phyloP scores from a whole-genome alignment of 805 yeast genomes.

The Candida arabinofermentans region DNA sequence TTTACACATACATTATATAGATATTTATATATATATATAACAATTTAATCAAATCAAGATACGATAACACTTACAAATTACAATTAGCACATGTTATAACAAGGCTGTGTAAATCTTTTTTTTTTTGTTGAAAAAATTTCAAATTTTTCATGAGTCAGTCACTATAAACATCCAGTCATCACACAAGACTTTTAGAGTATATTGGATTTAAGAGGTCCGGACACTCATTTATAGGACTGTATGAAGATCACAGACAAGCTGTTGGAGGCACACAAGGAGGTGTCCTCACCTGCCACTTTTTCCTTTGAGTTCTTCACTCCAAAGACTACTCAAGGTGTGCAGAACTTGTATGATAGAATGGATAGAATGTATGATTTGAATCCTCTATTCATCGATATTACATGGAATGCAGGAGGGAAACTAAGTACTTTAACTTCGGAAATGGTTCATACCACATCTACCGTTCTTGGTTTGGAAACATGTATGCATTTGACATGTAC shows the following conservation, averaged over 20 bases:
- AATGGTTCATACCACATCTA: slow-evolving; percentile 85
- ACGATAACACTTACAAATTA: background rate
- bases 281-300: slow-evolving; percentile 57
- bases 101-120: background rate
- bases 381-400: slow-evolving; percentile 91
- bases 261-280: slow-evolving; percentile 33
- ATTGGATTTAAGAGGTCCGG: no score
- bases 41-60: background rate
- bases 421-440: slow-evolving; percentile 81
- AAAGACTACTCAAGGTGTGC: slow-evolving; percentile 95
- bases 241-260: slow-evolving; percentile 49
- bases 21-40: background rate
- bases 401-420: slow-evolving; percentile 99
- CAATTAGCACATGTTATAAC: background rate
- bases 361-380: slow-evolving; percentile 92
- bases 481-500: slow-evolving; percentile 98
- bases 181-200: background rate
- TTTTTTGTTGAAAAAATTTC: slow-evolving; percentile 1
- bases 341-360: slow-evolving; percentile 93
- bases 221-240: no score
- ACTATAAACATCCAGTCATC: background rate
- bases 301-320: slow-evolving; percentile 98
- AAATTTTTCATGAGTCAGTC: background rate
- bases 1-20: background rate
- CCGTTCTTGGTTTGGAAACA: slow-evolving; percentile 87